Evolutionary conservation across 768 basidiomycete genomes (phyloP).

Genomic region (Epithele typhae): DNA sequence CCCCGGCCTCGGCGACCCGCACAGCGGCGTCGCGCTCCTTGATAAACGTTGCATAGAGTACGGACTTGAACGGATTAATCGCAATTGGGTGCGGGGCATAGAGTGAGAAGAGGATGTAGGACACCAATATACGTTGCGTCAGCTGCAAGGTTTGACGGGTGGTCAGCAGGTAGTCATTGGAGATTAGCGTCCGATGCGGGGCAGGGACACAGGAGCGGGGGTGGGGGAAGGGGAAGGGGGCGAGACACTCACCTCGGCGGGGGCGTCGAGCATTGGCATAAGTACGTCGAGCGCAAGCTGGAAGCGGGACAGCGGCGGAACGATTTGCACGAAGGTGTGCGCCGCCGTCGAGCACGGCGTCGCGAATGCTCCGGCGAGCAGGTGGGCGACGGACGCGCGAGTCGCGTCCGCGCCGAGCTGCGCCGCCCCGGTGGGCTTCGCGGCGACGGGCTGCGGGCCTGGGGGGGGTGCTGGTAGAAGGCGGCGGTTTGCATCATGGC

Average conservation of each 20-base stretch:
- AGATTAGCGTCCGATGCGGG: slow-evolving; percentile 7
- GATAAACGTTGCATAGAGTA: slow-evolving; percentile 59
- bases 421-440: slow-evolving; percentile 21
- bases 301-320: slow-evolving; percentile 72
- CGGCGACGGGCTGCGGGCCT: slow-evolving; percentile 25
- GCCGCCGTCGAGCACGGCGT: slow-evolving; percentile 76
- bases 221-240: background rate
- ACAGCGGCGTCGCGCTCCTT: slow-evolving; percentile 64
- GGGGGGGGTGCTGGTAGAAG: slow-evolving; percentile 32
- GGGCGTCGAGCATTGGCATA: slow-evolving; percentile 61
- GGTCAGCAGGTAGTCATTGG: slow-evolving; percentile 4
- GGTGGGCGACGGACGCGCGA: slow-evolving; percentile 60
- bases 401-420: slow-evolving; percentile 38
- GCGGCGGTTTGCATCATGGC: slow-evolving; percentile 27
- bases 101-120: slow-evolving; percentile 75
- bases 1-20: slow-evolving; percentile 40
- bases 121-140: slow-evolving; percentile 69
- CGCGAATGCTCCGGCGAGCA: slow-evolving; percentile 61
- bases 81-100: slow-evolving; percentile 77
- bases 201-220: background rate
- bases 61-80: slow-evolving; percentile 80
- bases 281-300: slow-evolving; percentile 82
- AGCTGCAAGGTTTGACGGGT: slow-evolving; percentile 37
- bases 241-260: slow-evolving; percentile 46
- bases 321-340: slow-evolving; percentile 69